Evolutionary conservation across 2,329 filamentous ascomycete genomes (phyloP).

Genomic region (Fonsecaea erecta): DNA sequence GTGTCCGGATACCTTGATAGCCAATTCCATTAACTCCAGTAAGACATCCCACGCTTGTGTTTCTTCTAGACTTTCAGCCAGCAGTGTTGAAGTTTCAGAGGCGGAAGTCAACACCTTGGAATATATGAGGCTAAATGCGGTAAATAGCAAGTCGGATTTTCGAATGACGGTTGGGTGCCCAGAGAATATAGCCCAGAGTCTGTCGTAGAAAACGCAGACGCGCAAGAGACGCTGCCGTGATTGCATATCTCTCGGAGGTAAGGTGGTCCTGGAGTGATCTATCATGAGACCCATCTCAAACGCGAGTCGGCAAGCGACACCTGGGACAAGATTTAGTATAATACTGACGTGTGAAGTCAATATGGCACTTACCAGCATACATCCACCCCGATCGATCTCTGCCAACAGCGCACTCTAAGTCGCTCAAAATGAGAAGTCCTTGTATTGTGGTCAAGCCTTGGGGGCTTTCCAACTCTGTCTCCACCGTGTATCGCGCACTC

Average conservation of each 20-base stretch:
- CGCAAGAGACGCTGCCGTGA: neutral
- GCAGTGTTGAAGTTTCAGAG: neutral
- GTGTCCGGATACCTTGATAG: neutral
- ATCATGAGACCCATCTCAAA: neutral
- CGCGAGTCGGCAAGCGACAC: neutral
- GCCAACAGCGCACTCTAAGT: slow-evolving; percentile 1
- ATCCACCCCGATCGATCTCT: slow-evolving; percentile 5
- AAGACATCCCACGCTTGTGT: neutral
- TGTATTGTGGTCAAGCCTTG: neutral
- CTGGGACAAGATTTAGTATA: neutral
- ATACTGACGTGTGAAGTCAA: neutral
- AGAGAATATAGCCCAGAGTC: slow-evolving; percentile 1
- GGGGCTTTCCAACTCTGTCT: neutral
- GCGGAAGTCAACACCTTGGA: neutral
- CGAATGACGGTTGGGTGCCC: neutral
- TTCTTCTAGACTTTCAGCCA: neutral
- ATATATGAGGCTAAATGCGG: neutral
- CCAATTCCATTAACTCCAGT: neutral
- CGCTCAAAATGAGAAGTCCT: slow-evolving; percentile 2
- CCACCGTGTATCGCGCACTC: neutral
- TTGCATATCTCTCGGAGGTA: neutral
- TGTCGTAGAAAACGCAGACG: slow-evolving; percentile 5
- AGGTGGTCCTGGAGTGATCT: neutral
- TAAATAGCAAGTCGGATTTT: neutral
- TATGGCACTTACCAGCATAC: neutral